A percentile compares a stretch with the other conserved stretches of the same genome.
phyloP scores from a whole-genome alignment of 495 filamentous ascomycete species.

The Elaphomyces granulatus region DNA sequence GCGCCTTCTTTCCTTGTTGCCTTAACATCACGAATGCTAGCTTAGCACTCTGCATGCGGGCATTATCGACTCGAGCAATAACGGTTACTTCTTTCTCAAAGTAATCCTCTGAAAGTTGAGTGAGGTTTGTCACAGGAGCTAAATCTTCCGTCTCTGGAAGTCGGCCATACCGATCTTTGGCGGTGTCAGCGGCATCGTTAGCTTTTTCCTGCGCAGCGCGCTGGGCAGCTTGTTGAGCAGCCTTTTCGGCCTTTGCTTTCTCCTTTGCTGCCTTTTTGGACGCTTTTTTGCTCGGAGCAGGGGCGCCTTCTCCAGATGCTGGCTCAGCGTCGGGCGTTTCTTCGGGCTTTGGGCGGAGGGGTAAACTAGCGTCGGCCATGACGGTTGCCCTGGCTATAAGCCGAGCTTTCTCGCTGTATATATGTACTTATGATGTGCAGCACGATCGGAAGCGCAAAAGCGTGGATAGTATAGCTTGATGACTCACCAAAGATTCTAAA shows the following conservation, averaged over 20 bases:
- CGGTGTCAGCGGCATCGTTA: conserved; percentile 48
- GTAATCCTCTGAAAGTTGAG: conserved; percentile 38
- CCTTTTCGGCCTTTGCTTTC: conserved; percentile 51
- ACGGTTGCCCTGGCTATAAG: too few relatives aligned
- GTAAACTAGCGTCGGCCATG: conserved; percentile 36
- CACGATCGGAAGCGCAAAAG: too few relatives aligned
- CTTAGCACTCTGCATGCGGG: conserved; percentile 77
- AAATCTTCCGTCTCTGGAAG: conserved; percentile 28
- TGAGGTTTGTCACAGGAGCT: conserved; percentile 22
- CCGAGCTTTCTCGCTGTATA: too few relatives aligned
- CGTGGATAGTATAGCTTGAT: too few relatives aligned
- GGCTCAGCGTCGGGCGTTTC: conserved; percentile 19
- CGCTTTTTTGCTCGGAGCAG: conserved; percentile 46
- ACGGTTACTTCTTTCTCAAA: conserved; percentile 65
- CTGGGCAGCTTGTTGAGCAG: conserved; percentile 38
- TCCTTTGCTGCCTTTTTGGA: conserved; percentile 55
- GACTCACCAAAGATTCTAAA: too few relatives aligned
- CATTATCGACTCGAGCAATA: conserved; percentile 74
- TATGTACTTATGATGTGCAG: too few relatives aligned
- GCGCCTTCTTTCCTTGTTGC: conserved; percentile 67
- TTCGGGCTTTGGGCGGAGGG: conserved; percentile 35
- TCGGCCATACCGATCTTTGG: conserved; percentile 54
- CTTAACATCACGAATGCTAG: conserved; percentile 84
- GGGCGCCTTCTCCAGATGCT: conserved; percentile 22
- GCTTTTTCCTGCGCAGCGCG: conserved; percentile 37